phyloP scores from a whole-genome alignment of 2,329 filamentous ascomycete genomes.

The Coniochaeta sp. region DNA sequence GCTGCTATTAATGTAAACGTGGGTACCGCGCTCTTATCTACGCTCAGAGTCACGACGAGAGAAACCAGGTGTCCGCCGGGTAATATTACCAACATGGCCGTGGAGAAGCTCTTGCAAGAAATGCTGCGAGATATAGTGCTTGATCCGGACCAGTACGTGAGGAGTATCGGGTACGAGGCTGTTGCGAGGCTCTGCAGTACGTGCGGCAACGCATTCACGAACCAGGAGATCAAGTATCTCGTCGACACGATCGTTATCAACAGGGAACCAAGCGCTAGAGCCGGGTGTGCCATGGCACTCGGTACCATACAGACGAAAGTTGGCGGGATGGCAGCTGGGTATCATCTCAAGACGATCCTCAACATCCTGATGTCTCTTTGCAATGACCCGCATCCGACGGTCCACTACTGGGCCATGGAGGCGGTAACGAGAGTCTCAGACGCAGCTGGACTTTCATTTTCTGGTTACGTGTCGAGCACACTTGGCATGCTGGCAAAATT shows the following conservation, averaged over 20 bases:
- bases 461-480: conserved; percentile 80
- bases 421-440: conserved; percentile 81
- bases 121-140: conserved; percentile 65
- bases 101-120: conserved; percentile 80
- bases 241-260: conserved; percentile 93
- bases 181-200: conserved; percentile 77
- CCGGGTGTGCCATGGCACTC: conserved; percentile 88
- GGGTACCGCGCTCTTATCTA: conserved; percentile 70
- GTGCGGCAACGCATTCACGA: conserved; percentile 84
- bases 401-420: conserved; percentile 95
- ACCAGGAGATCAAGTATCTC: conserved; percentile 75
- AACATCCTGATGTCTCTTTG: conserved; percentile 96
- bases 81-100: conserved; percentile 64
- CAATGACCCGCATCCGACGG: conserved; percentile 88
- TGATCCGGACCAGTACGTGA: conserved; percentile 77
- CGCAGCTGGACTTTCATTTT: conserved; percentile 87
- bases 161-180: conserved; percentile 77
- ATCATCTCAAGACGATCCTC: conserved; percentile 95
- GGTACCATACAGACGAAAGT: conserved; percentile 93
- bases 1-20: conserved; percentile 89
- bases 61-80: conserved; percentile 70
- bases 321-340: conserved; percentile 93
- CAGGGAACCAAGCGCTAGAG: conserved; percentile 84
- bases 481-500: conserved; percentile 91
- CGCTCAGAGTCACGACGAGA: conserved; percentile 76